phyloP scores from a whole-genome alignment of 345 rosid species.

The Camelina hispida region DNA sequence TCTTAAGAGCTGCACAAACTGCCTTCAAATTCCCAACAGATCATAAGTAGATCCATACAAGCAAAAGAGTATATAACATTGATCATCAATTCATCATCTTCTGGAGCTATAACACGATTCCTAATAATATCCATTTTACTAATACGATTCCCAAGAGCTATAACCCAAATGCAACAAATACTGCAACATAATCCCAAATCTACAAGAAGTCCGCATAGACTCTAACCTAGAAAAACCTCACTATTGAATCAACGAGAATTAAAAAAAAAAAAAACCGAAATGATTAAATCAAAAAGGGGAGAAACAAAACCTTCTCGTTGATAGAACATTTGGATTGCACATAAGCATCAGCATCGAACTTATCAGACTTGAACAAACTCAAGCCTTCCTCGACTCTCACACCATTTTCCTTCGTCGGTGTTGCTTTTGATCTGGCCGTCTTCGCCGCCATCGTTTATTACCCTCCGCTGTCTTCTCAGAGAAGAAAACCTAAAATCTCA shows the following conservation, averaged over 20 bases:
- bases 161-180: background rate
- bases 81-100: constrained; percentile 16
- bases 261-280: background rate
- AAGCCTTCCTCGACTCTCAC: constrained; percentile 83
- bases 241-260: background rate
- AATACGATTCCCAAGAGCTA: background rate
- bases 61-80: background rate
- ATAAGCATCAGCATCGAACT: constrained; percentile 88
- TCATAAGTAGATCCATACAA: background rate
- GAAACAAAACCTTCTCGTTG: constrained; percentile 79
- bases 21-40: background rate
- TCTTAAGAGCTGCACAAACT: background rate
- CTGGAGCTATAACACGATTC: constrained; percentile 8
- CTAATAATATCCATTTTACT: background rate
- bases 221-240: background rate
- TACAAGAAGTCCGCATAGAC: background rate
- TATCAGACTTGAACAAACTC: constrained; percentile 83
- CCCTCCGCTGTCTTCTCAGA: background rate
- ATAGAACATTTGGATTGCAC: constrained; percentile 96
- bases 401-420: constrained; percentile 78
- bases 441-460: constrained; percentile 64
- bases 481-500: constrained; percentile 21
- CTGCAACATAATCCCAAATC: background rate
- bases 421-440: constrained; percentile 63
- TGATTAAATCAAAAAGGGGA: background rate